Conservation (phyloP, 495 filamentous ascomycete genomes). For the Penicillium parvum region DNA sequence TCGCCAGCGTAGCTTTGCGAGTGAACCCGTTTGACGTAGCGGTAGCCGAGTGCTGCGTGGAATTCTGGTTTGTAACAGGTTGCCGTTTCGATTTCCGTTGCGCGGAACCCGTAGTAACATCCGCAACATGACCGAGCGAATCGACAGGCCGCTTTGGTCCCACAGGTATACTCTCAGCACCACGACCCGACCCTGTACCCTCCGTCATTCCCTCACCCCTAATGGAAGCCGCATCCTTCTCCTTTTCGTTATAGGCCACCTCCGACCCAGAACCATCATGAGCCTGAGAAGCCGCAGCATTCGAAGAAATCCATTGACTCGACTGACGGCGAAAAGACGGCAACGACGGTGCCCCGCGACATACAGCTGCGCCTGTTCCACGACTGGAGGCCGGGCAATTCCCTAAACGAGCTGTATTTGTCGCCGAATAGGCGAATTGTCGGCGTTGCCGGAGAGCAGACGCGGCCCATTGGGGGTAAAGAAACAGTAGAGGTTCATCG, state of each 20-base stretch:
- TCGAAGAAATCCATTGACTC: slow-evolving; percentile 28
- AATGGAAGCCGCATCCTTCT: background rate
- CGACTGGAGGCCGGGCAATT: background rate
- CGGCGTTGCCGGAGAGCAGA: slow-evolving; percentile 23
- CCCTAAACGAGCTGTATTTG: slow-evolving; percentile 1
- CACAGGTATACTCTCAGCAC: background rate
- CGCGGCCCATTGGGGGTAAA: slow-evolving; percentile 43
- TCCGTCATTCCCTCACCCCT: background rate
- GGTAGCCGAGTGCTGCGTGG: too few relatives aligned
- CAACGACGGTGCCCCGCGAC: background rate
- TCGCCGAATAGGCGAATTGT: slow-evolving; percentile 17
- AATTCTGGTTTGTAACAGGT: too few relatives aligned
- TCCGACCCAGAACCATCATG: background rate
- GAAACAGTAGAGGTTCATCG: slow-evolving; percentile 43
- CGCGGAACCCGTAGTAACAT: background rate
- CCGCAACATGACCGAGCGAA: background rate
- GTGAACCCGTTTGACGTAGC: background rate
- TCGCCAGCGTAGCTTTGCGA: background rate
- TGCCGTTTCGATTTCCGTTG: background rate
- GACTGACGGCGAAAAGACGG: slow-evolving; percentile 18
- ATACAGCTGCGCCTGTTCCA: background rate
- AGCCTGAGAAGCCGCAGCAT: background rate
- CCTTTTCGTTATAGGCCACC: background rate
- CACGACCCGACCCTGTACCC: background rate
- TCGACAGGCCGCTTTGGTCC: background rate